Base-by-base conservation (phyloP, 768 basidiomycete genomes). In the Kwoniella mangroviensis region DNA sequence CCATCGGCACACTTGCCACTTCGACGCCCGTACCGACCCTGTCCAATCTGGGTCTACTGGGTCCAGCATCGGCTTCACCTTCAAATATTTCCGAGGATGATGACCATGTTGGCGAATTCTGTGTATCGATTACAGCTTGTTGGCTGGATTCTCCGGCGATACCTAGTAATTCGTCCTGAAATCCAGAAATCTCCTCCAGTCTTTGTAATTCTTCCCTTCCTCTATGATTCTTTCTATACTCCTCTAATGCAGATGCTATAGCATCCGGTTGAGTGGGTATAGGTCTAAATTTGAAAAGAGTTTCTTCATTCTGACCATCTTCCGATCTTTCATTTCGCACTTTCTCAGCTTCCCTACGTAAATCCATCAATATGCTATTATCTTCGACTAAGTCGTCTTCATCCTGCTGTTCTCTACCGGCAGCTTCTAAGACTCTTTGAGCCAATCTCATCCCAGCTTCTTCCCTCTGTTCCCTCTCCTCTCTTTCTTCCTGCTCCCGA, bases 31-130 rank as follows among this genome's bases (percentile, higher is more conserved):
- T 64, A 41, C 22, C 62, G 21, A 55, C 34, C 5, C 61, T 63
- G 22, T 49, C 61, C 15, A 63, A 52, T 34, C 61, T 58, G 2
- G 71, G 56, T 22, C 63, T 24, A 66, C 71, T 65, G 7, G 62
- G 58, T 42, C 67, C 67, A n/a, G 63, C 57, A 40, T 69, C 67
- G 21, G 21, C 58, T 13, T 60, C 65, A 22, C 40, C 66, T 15
- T 72, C 70, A n/a, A 54, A 55, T 41, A 19, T 41, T 17, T n/a
- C 17, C 6, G 34, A 34, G 40, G 17, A 26, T 15, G 34, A 11
- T n/a, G 58, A n/a, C 17, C 28, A 60, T 12, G 58, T 28, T 26
- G 26, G 45, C 45, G 45, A 49, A 17, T 49, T 49, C 3, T 15
- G 45, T 10, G 15, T 49, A 49, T 49, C 45, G 12, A 13, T 13